Conservation (phyloP, 2,329 filamentous ascomycete genomes). For the Gyromitra esculenta region DNA sequence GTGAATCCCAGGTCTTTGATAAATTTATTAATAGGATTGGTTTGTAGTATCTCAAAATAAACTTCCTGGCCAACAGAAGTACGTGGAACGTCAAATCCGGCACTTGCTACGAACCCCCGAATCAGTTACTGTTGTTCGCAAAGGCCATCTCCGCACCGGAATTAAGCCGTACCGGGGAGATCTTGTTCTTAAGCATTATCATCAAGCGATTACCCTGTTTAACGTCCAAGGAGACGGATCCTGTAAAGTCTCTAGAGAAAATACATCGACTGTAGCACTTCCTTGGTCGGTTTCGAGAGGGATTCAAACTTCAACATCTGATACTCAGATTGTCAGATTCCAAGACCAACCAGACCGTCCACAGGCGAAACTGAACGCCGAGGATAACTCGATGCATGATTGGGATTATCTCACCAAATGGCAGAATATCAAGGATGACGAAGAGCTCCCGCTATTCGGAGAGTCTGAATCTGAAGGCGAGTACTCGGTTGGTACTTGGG, state of each 20-base stretch:
- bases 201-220: slow-evolving; percentile 52
- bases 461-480: slow-evolving; percentile 54
- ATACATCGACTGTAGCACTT: slow-evolving; percentile 21
- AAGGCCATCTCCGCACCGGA: slow-evolving; percentile 40
- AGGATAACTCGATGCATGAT: slow-evolving; percentile 44
- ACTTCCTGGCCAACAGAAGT: slow-evolving; percentile 34
- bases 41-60: slow-evolving; percentile 27
- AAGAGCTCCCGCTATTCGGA: slow-evolving; percentile 41
- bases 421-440: slow-evolving; percentile 49
- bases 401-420: slow-evolving; percentile 55
- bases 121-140: slow-evolving; percentile 2
- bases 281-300: slow-evolving; percentile 24
- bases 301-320: slow-evolving; percentile 24
- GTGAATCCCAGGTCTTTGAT: slow-evolving; percentile 1
- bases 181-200: slow-evolving; percentile 49
- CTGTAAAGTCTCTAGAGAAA: slow-evolving; percentile 24
- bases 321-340: slow-evolving; percentile 48
- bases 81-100: slow-evolving; percentile 48
- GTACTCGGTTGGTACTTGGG: slow-evolving; percentile 49
- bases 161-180: slow-evolving; percentile 48
- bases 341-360: slow-evolving; percentile 12
- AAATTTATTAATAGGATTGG: slow-evolving; percentile 16
- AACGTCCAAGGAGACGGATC: slow-evolving; percentile 23
- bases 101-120: slow-evolving; percentile 40
- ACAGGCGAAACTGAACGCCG: not conserved